Conservation (phyloP, 1,284 basidiomycete genomes). For the Cryptococcus maquisensis region DNA sequence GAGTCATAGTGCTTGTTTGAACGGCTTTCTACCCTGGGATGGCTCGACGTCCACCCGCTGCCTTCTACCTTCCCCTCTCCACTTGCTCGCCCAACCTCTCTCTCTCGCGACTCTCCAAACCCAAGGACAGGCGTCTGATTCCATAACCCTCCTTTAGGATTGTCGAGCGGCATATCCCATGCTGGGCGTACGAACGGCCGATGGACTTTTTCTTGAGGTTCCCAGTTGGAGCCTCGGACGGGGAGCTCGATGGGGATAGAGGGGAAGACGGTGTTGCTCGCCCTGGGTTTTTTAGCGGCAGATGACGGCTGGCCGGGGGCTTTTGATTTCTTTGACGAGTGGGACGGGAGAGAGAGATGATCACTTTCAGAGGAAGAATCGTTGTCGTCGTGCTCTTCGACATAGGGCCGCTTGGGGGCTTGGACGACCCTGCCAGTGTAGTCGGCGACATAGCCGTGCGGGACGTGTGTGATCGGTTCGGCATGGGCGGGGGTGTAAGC, state of each 20-base stretch:
- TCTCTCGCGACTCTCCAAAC: not conserved
- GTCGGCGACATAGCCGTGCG: not conserved
- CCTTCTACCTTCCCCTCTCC: not conserved
- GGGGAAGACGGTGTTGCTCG: not conserved
- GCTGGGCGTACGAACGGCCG: not conserved
- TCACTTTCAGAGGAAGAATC: not conserved
- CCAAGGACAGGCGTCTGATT: too few species aligned
- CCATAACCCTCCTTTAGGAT: not conserved
- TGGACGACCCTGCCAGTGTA: too few species aligned
- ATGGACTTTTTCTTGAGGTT: not conserved
- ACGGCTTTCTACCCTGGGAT: not conserved
- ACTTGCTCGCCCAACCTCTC: not conserved
- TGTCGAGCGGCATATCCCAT: not conserved
- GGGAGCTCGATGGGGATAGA: not conserved
- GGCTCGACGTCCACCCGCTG: not conserved
- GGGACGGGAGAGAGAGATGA: not conserved
- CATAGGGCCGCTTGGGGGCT: too few species aligned
- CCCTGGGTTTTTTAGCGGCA: not conserved
- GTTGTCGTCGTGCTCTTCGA: not conserved
- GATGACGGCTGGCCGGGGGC: not conserved
- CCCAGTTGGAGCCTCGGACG: not conserved
- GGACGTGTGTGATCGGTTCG: not conserved
- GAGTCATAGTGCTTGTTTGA: not conserved
- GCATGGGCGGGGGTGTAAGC: too few species aligned
- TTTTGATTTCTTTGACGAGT: not conserved